Percentiles rank a stretch among this genome's conserved stretches.
Evolutionary conservation across 2,329 filamentous ascomycete species (phyloP).

Genomic region (Ambrosiella xylebori): DNA sequence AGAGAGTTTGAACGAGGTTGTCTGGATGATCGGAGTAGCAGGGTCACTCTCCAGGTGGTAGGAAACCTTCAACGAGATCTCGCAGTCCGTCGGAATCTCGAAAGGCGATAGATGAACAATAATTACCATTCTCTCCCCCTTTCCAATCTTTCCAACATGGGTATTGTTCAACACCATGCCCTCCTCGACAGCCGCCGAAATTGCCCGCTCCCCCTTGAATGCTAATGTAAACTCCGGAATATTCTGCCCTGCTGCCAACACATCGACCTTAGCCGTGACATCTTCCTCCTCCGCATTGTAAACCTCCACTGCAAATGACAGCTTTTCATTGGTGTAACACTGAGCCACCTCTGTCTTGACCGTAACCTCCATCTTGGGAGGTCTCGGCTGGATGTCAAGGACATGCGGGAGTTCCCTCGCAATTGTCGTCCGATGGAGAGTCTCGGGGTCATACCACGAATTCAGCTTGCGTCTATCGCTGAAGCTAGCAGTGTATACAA

Average conservation of each 20-base stretch:
- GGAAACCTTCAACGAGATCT: conserved; percentile 52
- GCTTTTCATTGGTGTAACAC: conserved; percentile 71
- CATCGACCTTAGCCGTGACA: conserved; percentile 53
- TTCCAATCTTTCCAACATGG: conserved; percentile 30
- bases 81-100: conserved; percentile 37
- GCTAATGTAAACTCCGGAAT: conserved; percentile 30
- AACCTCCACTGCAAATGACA: conserved; percentile 52
- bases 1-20: conserved; percentile 47
- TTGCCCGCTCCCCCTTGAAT: conserved; percentile 20
- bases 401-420: conserved; percentile 32
- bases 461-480: conserved; percentile 24
- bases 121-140: conserved; percentile 26
- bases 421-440: conserved; percentile 26
- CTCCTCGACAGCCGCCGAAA: conserved; percentile 21
- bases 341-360: conserved; percentile 45
- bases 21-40: conserved; percentile 65
- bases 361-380: conserved; percentile 72
- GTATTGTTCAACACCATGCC: conserved; percentile 28
- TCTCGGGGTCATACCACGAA: conserved; percentile 33
- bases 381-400: conserved; percentile 67
- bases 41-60: conserved; percentile 69
- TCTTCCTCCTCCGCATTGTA: conserved; percentile 71
- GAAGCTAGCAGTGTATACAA: conserved; percentile 47
- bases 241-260: conserved; percentile 44
- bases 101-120: conserved; percentile 34